Percentiles rank a stretch among this genome's conserved stretches.
These are phyloP conservation scores for Pelargonium cotyledonis DNA, from an alignment of 441 rosid species.

Conservation along the genomic window DNA sequence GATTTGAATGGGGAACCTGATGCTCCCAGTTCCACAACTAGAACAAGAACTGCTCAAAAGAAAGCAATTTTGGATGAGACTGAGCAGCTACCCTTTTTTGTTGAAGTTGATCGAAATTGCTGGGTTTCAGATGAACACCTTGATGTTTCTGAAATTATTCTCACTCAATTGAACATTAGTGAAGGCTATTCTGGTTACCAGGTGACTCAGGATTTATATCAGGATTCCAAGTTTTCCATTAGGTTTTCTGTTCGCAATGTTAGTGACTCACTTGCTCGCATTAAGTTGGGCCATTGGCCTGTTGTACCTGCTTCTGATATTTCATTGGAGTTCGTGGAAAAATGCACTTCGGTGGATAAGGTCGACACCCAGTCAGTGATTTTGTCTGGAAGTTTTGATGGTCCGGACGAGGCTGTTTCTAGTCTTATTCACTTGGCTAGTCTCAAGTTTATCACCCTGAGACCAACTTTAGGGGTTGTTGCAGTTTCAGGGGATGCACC, in stretches of 20 bases:
- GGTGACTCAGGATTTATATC: slow-evolving; percentile 35
- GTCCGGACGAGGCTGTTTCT: slow-evolving; percentile 76
- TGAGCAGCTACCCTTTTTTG: slow-evolving; percentile 40
- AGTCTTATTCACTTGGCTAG: slow-evolving; percentile 75
- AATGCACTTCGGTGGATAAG: slow-evolving; percentile 27
- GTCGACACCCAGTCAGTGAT: slow-evolving; percentile 36
- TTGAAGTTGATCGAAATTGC: slow-evolving; percentile 36
- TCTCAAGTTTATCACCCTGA: slow-evolving; percentile 55
- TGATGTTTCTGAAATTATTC: slow-evolving; percentile 76
- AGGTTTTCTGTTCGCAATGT: slow-evolving; percentile 61
- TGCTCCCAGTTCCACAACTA: neutral
- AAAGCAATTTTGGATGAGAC: neutral
- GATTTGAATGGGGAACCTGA: neutral
- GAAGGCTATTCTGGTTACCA: slow-evolving; percentile 36
- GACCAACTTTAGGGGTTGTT: slow-evolving; percentile 43
- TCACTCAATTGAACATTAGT: slow-evolving; percentile 40
- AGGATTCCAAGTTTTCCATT: slow-evolving; percentile 40
- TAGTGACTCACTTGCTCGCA: slow-evolving; percentile 44
- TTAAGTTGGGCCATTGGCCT: slow-evolving; percentile 91
- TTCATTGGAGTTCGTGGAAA: slow-evolving; percentile 54
- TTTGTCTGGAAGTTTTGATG: slow-evolving; percentile 72
- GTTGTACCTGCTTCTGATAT: slow-evolving; percentile 54
- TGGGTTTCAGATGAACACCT: slow-evolving; percentile 51
- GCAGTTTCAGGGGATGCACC: slow-evolving; percentile 31
- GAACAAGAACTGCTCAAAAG: neutral